These are phyloP conservation scores for Aquilaria sinensis DNA, from an alignment of 345 rosid species.

Conservation along the genomic window DNA sequence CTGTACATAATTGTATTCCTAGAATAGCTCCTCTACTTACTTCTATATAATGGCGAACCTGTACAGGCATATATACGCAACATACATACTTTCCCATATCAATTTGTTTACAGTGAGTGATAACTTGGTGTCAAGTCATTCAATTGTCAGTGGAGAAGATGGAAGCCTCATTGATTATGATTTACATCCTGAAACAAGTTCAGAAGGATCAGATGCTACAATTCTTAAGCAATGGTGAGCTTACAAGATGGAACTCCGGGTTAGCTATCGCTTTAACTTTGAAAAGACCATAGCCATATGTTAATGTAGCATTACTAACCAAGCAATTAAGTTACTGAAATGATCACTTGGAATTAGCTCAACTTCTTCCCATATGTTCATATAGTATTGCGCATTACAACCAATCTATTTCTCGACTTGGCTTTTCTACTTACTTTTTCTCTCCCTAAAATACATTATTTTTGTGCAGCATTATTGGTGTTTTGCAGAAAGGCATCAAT, in stretches of 20 bases:
- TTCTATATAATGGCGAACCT: no score
- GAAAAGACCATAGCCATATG: constrained; percentile 1
- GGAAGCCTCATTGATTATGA: constrained; percentile 44
- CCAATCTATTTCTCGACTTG: neutral
- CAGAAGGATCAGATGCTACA: constrained; percentile 60
- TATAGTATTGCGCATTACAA: no score
- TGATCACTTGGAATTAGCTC: no score
- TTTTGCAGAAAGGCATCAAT: constrained; percentile 78
- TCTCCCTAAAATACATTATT: constrained; percentile 3
- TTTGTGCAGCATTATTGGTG: constrained; percentile 20
- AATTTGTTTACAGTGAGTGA: constrained; percentile 28
- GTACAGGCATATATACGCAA: neutral
- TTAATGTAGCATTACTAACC: constrained; percentile 3
- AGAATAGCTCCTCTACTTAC: no score
- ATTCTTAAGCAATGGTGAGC: constrained; percentile 83
- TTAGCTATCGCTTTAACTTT: constrained; percentile 15
- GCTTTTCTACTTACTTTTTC: neutral
- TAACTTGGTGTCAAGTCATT: constrained; percentile 24
- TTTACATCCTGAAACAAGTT: constrained; percentile 48
- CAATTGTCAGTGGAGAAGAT: constrained; percentile 53
- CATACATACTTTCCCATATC: no score
- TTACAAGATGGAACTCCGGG: constrained; percentile 90
- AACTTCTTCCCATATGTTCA: no score
- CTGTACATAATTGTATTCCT: no score
- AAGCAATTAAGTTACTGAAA: no score